These are phyloP conservation scores for Alnus rubra DNA, from an alignment of 306 rosid species.

Conservation along the genomic window DNA sequence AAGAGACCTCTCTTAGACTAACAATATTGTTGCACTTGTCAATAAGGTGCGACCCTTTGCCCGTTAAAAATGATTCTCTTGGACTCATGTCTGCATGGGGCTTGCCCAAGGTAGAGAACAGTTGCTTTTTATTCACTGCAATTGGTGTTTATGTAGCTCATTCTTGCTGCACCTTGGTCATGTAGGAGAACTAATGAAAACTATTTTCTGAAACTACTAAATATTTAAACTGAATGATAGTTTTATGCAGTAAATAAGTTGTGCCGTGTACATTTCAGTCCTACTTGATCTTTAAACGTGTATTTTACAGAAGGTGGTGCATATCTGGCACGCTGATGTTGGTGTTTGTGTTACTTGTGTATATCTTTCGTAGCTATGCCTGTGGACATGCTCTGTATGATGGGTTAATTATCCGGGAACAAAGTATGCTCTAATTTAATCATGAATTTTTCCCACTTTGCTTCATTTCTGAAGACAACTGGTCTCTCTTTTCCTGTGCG, in stretches of 20 bases:
- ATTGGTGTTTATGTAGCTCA: not conserved
- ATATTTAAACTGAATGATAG: not conserved
- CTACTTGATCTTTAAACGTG: not conserved
- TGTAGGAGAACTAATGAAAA: not conserved
- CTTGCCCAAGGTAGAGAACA: not conserved
- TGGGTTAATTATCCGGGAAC: not conserved
- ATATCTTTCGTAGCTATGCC: not conserved
- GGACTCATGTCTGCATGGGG: not conserved
- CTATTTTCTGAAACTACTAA: not conserved
- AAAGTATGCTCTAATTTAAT: not conserved
- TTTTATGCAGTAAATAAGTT: not conserved
- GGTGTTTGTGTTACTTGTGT: not conserved
- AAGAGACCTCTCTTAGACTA: not conserved
- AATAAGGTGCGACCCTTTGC: not conserved
- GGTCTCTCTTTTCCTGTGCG: too few relatives aligned
- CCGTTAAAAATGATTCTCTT: not conserved
- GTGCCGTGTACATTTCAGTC: not conserved
- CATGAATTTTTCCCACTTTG: not conserved
- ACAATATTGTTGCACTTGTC: not conserved
- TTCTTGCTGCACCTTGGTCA: too few relatives aligned
- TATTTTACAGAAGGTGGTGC: not conserved
- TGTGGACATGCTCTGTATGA: not conserved
- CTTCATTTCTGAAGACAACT: not conserved
- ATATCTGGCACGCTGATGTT: not conserved
- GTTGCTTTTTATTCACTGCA: not conserved